These are phyloP conservation scores for Mastigamoeba balamuthi DNA, from an alignment of 78 protist species.

Conservation along the genomic window DNA sequence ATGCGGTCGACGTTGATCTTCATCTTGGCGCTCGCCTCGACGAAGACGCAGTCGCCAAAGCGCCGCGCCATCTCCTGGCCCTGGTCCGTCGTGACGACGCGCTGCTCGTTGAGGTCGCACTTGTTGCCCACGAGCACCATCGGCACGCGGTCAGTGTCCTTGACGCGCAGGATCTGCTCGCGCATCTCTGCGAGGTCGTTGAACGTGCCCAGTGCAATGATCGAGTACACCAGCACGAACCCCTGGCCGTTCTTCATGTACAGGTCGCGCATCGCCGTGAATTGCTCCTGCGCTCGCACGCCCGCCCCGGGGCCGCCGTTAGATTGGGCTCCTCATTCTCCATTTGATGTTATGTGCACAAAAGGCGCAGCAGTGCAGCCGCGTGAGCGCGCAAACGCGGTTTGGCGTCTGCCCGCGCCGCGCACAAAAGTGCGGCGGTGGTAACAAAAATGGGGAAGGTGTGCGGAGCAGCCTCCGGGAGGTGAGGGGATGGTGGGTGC, in stretches of 20 bases:
- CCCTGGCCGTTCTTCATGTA: slow-evolving; percentile 81
- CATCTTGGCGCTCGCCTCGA: slow-evolving; percentile 70
- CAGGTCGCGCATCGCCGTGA: slow-evolving; percentile 69
- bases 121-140: slow-evolving; percentile 87
- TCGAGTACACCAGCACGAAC: slow-evolving; percentile 76
- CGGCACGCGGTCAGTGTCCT: slow-evolving; percentile 69
- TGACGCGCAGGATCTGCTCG: slow-evolving; percentile 68
- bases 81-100: slow-evolving; percentile 60
- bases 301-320: neutral
- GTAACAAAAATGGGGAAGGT: neutral
- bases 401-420: too few species aligned
- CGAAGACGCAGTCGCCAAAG: slow-evolving; percentile 42
- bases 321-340: neutral
- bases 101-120: slow-evolving; percentile 69
- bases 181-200: slow-evolving; percentile 55
- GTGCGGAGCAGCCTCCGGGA: too few species aligned
- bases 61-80: slow-evolving; percentile 48
- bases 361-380: neutral
- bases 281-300: slow-evolving; percentile 58
- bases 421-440: neutral
- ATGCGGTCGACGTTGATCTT: slow-evolving; percentile 59
- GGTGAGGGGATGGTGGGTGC: too few species aligned
- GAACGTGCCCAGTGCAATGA: slow-evolving; percentile 56
- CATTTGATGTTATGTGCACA: neutral
- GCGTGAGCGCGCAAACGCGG: too few species aligned